These are phyloP conservation scores for Geranomyces variabilis DNA, from an alignment of 192 early-diverging fungal genomes.

Conservation along the genomic window DNA sequence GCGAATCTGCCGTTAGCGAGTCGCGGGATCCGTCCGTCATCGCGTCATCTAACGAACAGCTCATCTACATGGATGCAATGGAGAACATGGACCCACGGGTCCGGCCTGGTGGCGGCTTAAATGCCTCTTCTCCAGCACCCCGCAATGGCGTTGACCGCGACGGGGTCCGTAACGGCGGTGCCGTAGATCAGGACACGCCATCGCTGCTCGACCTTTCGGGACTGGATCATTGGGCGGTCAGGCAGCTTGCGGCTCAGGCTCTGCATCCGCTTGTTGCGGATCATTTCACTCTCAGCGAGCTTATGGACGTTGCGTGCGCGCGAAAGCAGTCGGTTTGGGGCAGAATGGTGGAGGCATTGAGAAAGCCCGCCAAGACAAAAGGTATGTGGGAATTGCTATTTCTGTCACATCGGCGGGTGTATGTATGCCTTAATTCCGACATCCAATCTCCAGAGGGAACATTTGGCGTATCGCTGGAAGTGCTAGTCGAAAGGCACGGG, in stretches of 20 bases:
- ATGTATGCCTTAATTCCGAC: neutral
- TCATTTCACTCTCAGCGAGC: constrained; percentile 71
- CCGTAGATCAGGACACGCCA: neutral
- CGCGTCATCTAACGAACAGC: neutral
- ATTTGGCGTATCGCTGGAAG: constrained; percentile 88
- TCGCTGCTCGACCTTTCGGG: constrained; percentile 66
- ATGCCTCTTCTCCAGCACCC: neutral
- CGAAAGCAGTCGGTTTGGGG: constrained; percentile 82
- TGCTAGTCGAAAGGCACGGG: constrained; percentile 80
- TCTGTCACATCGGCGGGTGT: neutral
- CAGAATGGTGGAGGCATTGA: constrained; percentile 48
- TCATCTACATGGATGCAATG: constrained; percentile 4
- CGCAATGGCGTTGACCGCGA: constrained; percentile 10
- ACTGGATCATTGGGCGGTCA: constrained; percentile 81
- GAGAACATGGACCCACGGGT: neutral
- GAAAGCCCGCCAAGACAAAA: constrained; percentile 58
- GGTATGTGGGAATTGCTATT: constrained; percentile 8
- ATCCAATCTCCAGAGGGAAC: constrained; percentile 63
- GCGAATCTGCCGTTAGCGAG: neutral
- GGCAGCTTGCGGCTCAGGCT: constrained; percentile 79
- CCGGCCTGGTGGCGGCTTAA: neutral
- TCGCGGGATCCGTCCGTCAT: constrained; percentile 15
- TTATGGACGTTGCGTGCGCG: constrained; percentile 75
- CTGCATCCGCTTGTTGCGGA: constrained; percentile 73
- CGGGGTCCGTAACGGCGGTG: neutral